Percentiles rank a stretch among this genome's conserved stretches.
phyloP scores from a whole-genome alignment of 2,329 filamentous ascomycete genomes.

The Ilyonectria mors-panacis region DNA sequence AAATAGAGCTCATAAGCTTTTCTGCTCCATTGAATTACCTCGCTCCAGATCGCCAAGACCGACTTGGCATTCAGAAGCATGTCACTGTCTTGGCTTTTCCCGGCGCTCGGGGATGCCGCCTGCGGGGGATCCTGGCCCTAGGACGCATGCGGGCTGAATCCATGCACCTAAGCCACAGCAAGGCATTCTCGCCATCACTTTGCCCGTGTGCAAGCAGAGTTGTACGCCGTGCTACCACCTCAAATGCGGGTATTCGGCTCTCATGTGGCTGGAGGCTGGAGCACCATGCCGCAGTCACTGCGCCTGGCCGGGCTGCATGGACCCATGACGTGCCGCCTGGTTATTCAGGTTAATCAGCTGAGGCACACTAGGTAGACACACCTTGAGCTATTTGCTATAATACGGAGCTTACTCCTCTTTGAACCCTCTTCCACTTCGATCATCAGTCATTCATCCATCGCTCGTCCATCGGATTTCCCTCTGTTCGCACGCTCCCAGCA shows the following conservation, averaged over 20 bases:
- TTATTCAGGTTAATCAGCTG: constrained; percentile 37
- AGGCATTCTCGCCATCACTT: constrained; percentile 1
- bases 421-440: constrained; percentile 10
- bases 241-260: constrained; percentile 13
- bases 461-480: not conserved
- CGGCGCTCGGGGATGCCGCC: constrained; percentile 12
- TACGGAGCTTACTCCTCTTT: constrained; percentile 22
- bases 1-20: not conserved
- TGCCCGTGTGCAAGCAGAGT: not conserved
- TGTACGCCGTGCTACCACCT: not conserved
- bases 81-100: constrained; percentile 21
- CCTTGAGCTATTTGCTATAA: constrained; percentile 18
- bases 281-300: constrained; percentile 35
- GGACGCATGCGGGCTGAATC: not conserved
- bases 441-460: constrained; percentile 13
- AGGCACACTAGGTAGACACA: constrained; percentile 36
- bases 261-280: constrained; percentile 26
- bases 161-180: constrained; percentile 30
- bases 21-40: not conserved
- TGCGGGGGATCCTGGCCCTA: constrained; percentile 16
- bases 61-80: constrained; percentile 6
- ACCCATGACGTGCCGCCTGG: constrained; percentile 27
- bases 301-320: constrained; percentile 21
- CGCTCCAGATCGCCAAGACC: not conserved
- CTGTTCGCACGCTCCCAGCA: not conserved